phyloP scores from a whole-genome alignment of 352 stramenopile genomes.

The Globisporangium carolinianum region DNA sequence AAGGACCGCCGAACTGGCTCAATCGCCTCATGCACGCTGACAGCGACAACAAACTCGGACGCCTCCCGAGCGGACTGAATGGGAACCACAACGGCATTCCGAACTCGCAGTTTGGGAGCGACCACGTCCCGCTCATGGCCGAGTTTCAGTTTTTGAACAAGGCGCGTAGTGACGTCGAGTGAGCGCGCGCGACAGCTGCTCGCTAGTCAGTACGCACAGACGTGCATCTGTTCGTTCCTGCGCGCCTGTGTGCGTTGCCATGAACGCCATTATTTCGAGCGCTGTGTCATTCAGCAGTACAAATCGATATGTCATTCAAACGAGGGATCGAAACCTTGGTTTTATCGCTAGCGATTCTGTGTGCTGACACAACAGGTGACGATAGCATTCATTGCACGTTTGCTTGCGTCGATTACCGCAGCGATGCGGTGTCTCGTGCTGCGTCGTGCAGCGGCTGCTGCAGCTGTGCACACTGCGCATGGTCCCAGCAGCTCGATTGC shows the following conservation, averaged over 20 bases:
- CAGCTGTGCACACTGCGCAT: background rate
- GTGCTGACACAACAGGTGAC: no score
- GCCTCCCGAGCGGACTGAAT: slow-evolving; percentile 51
- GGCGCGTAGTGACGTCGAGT: slow-evolving; percentile 6
- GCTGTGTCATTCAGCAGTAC: no score
- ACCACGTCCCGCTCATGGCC: slow-evolving; percentile 84
- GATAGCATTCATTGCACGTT: no score
- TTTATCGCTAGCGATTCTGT: no score
- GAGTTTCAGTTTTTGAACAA: slow-evolving; percentile 71
- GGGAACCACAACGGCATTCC: slow-evolving; percentile 86
- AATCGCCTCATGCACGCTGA: slow-evolving; percentile 64
- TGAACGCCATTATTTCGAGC: no score
- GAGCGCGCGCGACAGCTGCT: background rate
- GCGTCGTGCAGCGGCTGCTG: background rate
- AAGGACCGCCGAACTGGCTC: slow-evolving; percentile 72
- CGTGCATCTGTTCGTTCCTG: no score
- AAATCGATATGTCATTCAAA: no score
- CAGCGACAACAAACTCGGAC: slow-evolving; percentile 57
- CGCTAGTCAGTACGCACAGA: no score
- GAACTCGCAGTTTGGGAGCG: slow-evolving; percentile 78
- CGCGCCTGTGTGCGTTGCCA: no score
- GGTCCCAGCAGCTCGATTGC: background rate
- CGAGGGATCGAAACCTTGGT: no score
- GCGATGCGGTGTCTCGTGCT: background rate
- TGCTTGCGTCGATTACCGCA: no score